Evolutionary conservation across 2,329 filamentous ascomycete genomes (phyloP), one percentile per base, ranked within the genome.

Genomic region (Talaromyces piceae): DNA sequence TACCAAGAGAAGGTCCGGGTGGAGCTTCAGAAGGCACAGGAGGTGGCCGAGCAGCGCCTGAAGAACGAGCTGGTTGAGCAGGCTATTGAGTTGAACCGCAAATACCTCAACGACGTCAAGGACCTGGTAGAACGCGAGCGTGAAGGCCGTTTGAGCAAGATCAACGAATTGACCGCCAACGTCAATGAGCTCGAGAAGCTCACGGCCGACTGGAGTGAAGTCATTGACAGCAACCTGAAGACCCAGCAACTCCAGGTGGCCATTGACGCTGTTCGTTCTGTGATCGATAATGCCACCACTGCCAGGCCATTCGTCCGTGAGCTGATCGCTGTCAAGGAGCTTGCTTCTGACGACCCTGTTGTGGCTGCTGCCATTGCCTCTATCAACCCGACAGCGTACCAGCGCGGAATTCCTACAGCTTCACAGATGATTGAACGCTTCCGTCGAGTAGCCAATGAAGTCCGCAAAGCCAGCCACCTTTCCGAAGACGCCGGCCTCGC

Each of bases 211-310:
- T 97, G 90, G 90, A 94, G 91, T 71, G 82, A 84, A 37, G 88
- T 97, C 31, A 83, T 98, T 20, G 90, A 97, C 66, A 78, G 81
- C 54, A 97, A 93, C 72, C 81, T 97, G 56, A 86, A 88, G 70
- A 96, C 93, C 0, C 93, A 98, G 71, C 91, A 97, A 73, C 83
- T 98, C 25, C 89, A 96, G 65, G 89, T 98, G 30, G 93, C 93
- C 18, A 87, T 97, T 26, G 93, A 98, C 67, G 89, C 91, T 33
- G 90, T 97, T 47, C 86, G 88, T 58, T 83, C 88, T 52, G 88
- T 86, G 47, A 80, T 97, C 20, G 85, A 90, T 64, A 85, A 86
- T 57, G 79, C 84, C 11, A 75, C 83, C 41, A 79, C 84, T 60
- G 87, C 91, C 18, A 80, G 82, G 39, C 93, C 93, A 3, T 98